Conservation (phyloP, 148 eudicot species). For the Chenopodium suecicum region DNA sequence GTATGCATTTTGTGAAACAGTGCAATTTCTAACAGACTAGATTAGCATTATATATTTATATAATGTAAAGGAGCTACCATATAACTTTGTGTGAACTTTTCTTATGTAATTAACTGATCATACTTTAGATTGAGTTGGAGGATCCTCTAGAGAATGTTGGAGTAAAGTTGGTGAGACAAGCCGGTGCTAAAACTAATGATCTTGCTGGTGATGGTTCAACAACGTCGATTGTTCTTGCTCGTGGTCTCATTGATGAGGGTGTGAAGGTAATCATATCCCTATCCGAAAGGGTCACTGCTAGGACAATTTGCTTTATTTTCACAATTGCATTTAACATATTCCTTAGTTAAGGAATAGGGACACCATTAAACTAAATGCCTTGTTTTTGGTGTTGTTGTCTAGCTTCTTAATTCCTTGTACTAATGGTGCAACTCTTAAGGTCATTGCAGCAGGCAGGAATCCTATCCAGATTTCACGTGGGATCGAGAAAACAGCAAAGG, state of each 20-base stretch:
- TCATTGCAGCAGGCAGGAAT: conserved; percentile 83
- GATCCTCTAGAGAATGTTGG: conserved; percentile 89
- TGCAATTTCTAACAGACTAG: background rate
- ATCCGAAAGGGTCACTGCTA: background rate
- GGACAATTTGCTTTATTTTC: background rate
- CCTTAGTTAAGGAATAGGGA: conserved; percentile 11
- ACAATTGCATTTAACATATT: background rate
- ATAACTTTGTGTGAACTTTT: background rate
- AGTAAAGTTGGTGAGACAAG: conserved; percentile 87
- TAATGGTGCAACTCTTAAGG: conserved; percentile 51
- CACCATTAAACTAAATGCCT: background rate
- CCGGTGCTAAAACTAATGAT: conserved; percentile 93
- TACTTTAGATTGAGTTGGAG: conserved; percentile 73
- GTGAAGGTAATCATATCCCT: conserved; percentile 55
- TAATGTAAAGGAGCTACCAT: background rate
- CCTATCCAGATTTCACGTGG: conserved; percentile 84
- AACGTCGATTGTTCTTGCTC: conserved; percentile 85
- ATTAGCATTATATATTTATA: too few relatives aligned
- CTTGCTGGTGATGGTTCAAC: conserved; percentile 96
- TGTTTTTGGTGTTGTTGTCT: conserved; percentile 10
- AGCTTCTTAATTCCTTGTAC: conserved; percentile 29
- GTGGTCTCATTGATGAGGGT: conserved; percentile 81
- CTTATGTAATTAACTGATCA: background rate
- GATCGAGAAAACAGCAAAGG: conserved; percentile 72
- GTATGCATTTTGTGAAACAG: background rate